Evolutionary conservation across 1,284 basidiomycete species (phyloP).

Genomic region (Ceratobasidium sp.): DNA sequence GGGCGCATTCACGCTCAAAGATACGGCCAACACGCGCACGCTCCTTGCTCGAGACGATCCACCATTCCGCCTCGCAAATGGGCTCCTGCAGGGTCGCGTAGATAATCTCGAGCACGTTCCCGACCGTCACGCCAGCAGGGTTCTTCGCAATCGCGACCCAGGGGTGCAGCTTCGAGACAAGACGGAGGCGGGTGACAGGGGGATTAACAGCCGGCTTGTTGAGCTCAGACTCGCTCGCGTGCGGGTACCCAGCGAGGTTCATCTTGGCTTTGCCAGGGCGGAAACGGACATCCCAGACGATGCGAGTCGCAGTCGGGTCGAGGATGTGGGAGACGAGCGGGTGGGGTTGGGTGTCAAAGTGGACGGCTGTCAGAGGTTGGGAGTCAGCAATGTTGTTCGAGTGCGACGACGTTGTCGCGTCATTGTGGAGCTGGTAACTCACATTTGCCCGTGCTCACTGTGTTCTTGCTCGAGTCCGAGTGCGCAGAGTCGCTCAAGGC

Average conservation of each 20-base stretch:
- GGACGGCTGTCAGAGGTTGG: conserved; percentile 15
- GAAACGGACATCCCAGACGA: conserved; percentile 38
- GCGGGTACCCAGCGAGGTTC: conserved; percentile 17
- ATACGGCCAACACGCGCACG: conserved; percentile 34
- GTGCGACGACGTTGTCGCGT: not conserved
- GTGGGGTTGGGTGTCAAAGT: conserved; percentile 33
- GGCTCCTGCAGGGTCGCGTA: conserved; percentile 38
- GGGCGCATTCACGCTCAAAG: conserved; percentile 40
- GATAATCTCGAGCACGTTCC: conserved; percentile 42
- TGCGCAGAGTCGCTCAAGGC: conserved; percentile 22
- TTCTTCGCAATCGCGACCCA: conserved; percentile 41
- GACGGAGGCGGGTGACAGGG: conserved; percentile 33
- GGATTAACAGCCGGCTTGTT: conserved; percentile 36
- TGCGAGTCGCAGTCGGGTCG: conserved; percentile 21
- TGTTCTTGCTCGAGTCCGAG: conserved; percentile 33
- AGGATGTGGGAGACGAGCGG: conserved; percentile 19
- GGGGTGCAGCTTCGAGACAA: conserved; percentile 42
- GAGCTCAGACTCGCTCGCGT: conserved; percentile 37
- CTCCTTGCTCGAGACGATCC: conserved; percentile 44
- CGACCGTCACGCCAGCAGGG: conserved; percentile 40
- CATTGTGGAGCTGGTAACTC: conserved; percentile 1
- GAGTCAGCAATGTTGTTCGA: not conserved
- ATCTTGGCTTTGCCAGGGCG: conserved; percentile 37
- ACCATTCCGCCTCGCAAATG: conserved; percentile 43
- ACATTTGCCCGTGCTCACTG: conserved; percentile 24